Evolutionary conservation across 2,329 filamentous ascomycete genomes (phyloP), one percentile per base, ranked within the genome.

Genomic region (Xylaria arbuscula): DNA sequence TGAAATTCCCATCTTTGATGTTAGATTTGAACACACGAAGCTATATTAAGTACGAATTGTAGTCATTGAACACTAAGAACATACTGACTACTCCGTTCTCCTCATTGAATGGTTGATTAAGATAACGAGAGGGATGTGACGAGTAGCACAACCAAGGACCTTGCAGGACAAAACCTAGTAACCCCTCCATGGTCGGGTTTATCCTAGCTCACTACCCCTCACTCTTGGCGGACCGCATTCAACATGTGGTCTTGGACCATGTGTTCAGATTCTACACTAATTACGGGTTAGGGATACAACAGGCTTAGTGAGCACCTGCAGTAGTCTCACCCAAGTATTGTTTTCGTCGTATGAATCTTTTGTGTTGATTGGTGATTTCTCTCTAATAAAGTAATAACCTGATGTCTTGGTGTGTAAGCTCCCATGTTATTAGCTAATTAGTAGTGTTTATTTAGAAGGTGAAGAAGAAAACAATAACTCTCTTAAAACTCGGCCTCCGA

Each of bases 231-330:
- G 34, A 11, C 24, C 36, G 19, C 34, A 57, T 28, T 48, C 22
- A 40, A 62, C 59, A 54, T 54, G 51, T 53, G 47, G 36, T 13
- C 22, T 17, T 38, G 48, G 36, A 11, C 36, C 22, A 45, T 17
- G 38, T 54, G 40, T 45, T 45, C 36, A 4, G 13, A n/a, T 32
- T 54, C 19, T 40, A 22, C 3, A 17, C 9, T 47, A 19, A 6
- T 7, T n/a, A 45, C 40, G 34, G 45, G 48, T 19, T 9, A 10
- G 36, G 42, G 38, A 54, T 58, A 54, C 17, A 38, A 60, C 32
- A 22, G 45, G 60, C 65, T 67, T 58, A 67, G 60, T 67, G 64
- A 67, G 54, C 38, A 50, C 65, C 32, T 67, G 65, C 65, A 64
- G 64, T 58, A 67, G 58, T 19, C 22, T 50, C 17, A 6, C 24